Evolutionary conservation across 495 filamentous ascomycete genomes (phyloP).

Genomic region (Hypoxylon fuscum): DNA sequence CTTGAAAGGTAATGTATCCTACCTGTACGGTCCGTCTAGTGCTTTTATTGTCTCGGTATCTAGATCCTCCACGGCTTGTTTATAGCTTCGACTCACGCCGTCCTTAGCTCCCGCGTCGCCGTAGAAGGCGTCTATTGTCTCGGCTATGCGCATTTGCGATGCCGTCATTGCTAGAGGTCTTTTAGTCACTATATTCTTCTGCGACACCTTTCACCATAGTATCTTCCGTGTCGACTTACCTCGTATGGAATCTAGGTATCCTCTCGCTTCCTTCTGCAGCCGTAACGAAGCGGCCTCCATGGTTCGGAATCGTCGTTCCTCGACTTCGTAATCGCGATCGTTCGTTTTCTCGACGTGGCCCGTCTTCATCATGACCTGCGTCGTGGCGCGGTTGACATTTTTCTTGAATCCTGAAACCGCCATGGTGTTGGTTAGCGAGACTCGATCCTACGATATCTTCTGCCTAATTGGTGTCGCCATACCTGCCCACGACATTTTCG

Average conservation of each 20-base stretch:
- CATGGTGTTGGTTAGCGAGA: slow-evolving; percentile 4
- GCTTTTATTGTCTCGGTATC: slow-evolving; percentile 99
- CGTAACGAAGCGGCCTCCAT: slow-evolving; percentile 94
- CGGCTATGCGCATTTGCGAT: slow-evolving; percentile 98
- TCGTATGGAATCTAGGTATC: slow-evolving; percentile 93
- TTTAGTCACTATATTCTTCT: too few species aligned
- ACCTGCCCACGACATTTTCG: slow-evolving; percentile 71
- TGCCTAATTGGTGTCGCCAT: slow-evolving; percentile 37
- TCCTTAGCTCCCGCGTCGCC: slow-evolving; percentile 94
- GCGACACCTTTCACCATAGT: too few species aligned
- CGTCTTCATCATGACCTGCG: slow-evolving; percentile 99
- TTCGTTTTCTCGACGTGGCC: slow-evolving; percentile 98
- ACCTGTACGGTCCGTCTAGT: slow-evolving; percentile 95
- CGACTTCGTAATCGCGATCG: slow-evolving; percentile 98
- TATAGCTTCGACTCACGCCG: slow-evolving; percentile 94
- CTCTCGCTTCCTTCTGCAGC: slow-evolving; percentile 96
- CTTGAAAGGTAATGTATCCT: too few species aligned
- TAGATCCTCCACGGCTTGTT: slow-evolving; percentile 96
- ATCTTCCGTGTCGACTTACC: slow-evolving; percentile 66
- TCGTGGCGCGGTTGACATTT: slow-evolving; percentile 97
- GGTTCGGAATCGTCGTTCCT: slow-evolving; percentile 93
- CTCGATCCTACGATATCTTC: slow-evolving; percentile 3
- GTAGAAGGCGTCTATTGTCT: slow-evolving; percentile 99
- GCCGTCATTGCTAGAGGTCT: slow-evolving; percentile 86
- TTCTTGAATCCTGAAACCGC: slow-evolving; percentile 87